Base-by-base conservation (phyloP, 257 asterid species). In the Plantago ovata region DNA sequence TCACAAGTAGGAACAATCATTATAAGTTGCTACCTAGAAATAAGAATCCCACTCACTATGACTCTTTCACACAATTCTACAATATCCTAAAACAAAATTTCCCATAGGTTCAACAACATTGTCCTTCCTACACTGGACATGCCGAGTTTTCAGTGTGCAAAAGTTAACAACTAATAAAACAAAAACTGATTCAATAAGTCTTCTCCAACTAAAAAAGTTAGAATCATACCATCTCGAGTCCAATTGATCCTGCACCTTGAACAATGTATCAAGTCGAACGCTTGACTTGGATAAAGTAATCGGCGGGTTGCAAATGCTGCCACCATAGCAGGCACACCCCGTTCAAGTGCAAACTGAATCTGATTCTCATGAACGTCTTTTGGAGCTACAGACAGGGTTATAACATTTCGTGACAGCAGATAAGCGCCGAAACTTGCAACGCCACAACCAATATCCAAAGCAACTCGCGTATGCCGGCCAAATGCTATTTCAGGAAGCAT, bases 381-480 rank as follows among this genome's bases (percentile, higher is more conserved):
- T 21, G 98, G 96, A 63, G 98, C 98, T 20, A 92, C 76, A 38
- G 98, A 92, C 40, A 92, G 75, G 23, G 98, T 85, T 66, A 81
- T 75, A 59, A 82, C 95, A 44, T 92, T 77, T 53, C 92, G 69
- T 56, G 96, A 83, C 58, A 88, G 66, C 50, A 92, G 67, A 80
- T 92, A 92, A 40, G 98, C 96, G 43, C 98, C 96, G 69, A 88
- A 92, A 85, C 98, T 92, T 0, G 98, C 98, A 46, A 92, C 96
- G 66, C 96, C 96, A 66, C 98, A 92, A 61, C 95, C 98, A 50
- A 88, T 81, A 71, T 92, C 98, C 79, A 92, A 64, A 69, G 81
- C 94, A 62, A 92, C 93, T 54, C 98, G 86, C 36, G 95, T 84
- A 66, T 73, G 86, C 61, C 53, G 79, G 56, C 98, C 98, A 65